Conservation (phyloP, 75 land plant genomes). For the Ceratopteris richardii region DNA sequence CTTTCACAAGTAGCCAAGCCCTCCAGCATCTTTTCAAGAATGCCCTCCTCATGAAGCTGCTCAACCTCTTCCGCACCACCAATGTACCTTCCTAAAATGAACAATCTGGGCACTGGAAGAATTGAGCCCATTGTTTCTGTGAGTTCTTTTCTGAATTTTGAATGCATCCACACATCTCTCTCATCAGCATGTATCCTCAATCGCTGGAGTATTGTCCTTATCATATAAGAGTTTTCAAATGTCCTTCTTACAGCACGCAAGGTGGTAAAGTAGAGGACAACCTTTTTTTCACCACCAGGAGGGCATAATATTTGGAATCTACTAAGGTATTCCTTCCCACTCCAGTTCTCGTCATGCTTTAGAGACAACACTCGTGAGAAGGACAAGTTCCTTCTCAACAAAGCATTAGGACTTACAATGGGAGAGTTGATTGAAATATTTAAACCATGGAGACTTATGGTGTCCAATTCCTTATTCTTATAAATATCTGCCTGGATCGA, state of each 20-base stretch:
- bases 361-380: conserved; percentile 1
- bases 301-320: conserved; percentile 5
- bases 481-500: background rate
- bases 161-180: conserved; percentile 40
- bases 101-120: conserved; percentile 24
- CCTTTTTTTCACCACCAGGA: conserved; percentile 21
- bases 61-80: conserved; percentile 34
- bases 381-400: background rate
- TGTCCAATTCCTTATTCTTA: background rate
- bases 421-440: background rate
- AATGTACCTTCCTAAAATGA: conserved; percentile 29
- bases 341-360: background rate
- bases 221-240: conserved; percentile 24
- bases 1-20: conserved; percentile 14
- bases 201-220: conserved; percentile 19
- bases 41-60: conserved; percentile 25
- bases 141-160: conserved; percentile 27
- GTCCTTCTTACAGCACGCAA: conserved; percentile 32
- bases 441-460: background rate
- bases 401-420: background rate
- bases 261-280: conserved; percentile 39
- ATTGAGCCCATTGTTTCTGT: conserved; percentile 8
- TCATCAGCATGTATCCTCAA: conserved; percentile 25
- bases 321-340: background rate
- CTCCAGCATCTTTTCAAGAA: conserved; percentile 18